Percentiles rank a stretch among this genome's conserved stretches.
Conservation (phyloP, 441 rosid species). For the Pelargonium cotyledonis region DNA sequence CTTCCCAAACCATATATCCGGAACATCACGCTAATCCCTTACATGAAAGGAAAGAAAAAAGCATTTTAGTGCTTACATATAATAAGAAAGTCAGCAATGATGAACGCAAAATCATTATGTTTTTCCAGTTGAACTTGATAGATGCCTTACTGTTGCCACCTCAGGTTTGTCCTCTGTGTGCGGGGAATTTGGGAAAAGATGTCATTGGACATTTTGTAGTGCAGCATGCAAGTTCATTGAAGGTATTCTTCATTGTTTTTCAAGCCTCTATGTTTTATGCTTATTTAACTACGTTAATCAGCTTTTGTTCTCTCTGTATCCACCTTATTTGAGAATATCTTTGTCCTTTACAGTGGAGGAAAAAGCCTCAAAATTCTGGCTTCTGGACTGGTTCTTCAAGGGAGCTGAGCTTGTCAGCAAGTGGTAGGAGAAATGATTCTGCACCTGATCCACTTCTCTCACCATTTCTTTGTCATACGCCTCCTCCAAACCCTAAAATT, state of each 20-base stretch:
- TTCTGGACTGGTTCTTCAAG: constrained; percentile 31
- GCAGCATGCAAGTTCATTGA: constrained; percentile 44
- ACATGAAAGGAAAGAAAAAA: too few relatives aligned
- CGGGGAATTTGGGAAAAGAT: constrained; percentile 54
- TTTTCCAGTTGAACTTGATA: not conserved
- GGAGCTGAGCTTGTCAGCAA: constrained; percentile 37
- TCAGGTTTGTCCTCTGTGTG: constrained; percentile 69
- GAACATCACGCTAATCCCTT: too few relatives aligned
- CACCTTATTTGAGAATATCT: not conserved
- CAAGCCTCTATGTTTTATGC: constrained; percentile 2
- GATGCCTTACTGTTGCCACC: constrained; percentile 11
- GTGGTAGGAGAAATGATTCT: constrained; percentile 27
- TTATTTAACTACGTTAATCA: not conserved
- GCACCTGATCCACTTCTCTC: constrained; percentile 39
- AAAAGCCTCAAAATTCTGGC: constrained; percentile 33
- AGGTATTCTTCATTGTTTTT: constrained; percentile 29
- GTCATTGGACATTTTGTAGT: constrained; percentile 42
- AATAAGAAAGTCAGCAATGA: constrained; percentile 4
- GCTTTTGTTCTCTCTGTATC: constrained; percentile 5
- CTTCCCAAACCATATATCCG: too few relatives aligned
- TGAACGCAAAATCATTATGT: too few relatives aligned
- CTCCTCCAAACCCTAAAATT: constrained; percentile 23
- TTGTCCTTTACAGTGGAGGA: constrained; percentile 38
- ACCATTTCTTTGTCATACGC: constrained; percentile 31
- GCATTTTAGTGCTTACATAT: not conserved